Conservation (phyloP, 2,329 filamentous ascomycete species). For the Colletotrichum ledebouriae region DNA sequence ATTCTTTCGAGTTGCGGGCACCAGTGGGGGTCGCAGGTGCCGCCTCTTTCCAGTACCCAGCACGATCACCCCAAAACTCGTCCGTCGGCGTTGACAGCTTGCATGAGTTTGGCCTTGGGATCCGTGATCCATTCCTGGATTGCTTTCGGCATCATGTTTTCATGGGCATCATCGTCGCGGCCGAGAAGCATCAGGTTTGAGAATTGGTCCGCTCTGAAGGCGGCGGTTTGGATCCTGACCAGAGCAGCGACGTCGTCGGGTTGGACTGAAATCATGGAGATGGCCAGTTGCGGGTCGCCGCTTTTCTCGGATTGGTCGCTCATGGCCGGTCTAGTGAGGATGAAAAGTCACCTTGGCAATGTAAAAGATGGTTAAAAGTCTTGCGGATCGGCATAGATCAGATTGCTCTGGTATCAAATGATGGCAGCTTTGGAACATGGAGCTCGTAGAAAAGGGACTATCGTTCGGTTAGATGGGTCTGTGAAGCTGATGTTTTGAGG, state of each 20-base stretch:
- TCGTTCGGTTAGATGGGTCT: neutral
- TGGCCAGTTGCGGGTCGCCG: neutral
- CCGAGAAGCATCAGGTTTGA: conserved; percentile 33
- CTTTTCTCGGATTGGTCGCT: neutral
- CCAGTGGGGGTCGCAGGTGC: no score
- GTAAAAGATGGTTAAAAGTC: no score
- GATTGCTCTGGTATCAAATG: neutral
- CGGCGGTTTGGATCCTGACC: conserved; percentile 14
- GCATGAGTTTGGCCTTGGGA: conserved; percentile 14
- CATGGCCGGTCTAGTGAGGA: neutral
- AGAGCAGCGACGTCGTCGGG: neutral
- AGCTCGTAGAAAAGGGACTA: neutral
- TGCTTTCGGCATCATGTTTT: conserved; percentile 15
- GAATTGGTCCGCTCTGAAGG: conserved; percentile 27
- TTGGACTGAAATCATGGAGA: neutral
- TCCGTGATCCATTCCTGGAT: conserved; percentile 15
- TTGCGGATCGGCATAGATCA: no score
- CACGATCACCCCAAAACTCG: conserved; percentile 22
- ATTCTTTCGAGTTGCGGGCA: no score
- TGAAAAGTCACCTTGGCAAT: no score
- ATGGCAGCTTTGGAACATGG: no score
- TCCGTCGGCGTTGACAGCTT: conserved; percentile 10
- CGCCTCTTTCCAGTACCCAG: conserved; percentile 13
- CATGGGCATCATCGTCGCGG: conserved; percentile 15
- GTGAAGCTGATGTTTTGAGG: neutral